Evolutionary conservation across 2,329 filamentous ascomycete genomes (phyloP), one percentile per base, ranked within the genome.

Genomic region (Pezicula rhizophila): DNA sequence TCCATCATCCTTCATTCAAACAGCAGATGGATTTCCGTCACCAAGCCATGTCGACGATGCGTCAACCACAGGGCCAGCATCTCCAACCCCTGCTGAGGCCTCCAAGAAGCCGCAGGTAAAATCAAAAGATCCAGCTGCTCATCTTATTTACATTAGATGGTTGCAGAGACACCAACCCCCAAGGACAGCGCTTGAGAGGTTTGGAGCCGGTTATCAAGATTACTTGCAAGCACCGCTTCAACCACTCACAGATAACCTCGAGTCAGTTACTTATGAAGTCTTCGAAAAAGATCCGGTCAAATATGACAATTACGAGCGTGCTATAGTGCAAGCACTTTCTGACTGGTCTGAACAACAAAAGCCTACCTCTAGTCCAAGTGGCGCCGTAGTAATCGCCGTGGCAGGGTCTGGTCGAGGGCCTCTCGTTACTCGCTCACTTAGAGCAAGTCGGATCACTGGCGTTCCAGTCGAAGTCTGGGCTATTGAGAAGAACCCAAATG

Each of bases 221-320:
- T 99, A 93, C 76, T 76, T 99, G 10, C 93, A 99, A 66, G 91
- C 91, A 2, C 93, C 93, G 2, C 74, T 99, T 37, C 95, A 99
- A 66, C 93, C 93, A 0, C 76, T 99, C 12, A 92, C 92, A 0
- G 93, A 99, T 67, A 99, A 99, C 59, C 77, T 99, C 12, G 95
- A 99, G 66, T 96, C 90, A 42, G 87, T 95, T 38, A 99, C 93
- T 0, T 99, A 99, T 66, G 93, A 99, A 65, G 92, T 97, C 2
- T 99, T 99, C 61, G 93, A 99, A 66, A 95, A 95, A 58, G 95
- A 99, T 56, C 93, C 93, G 0, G 87, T 99, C 69, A 99, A 99
- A 69, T 99, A 99, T 65, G 84, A 90, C 55, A 95, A 92, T 76
- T 99, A 99, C 64, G 90, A 97, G 66, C 76, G 78, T 41, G 93